Evolutionary conservation across 805 yeast species (phyloP).

Genomic region (Saccharomycopsis sp.): DNA sequence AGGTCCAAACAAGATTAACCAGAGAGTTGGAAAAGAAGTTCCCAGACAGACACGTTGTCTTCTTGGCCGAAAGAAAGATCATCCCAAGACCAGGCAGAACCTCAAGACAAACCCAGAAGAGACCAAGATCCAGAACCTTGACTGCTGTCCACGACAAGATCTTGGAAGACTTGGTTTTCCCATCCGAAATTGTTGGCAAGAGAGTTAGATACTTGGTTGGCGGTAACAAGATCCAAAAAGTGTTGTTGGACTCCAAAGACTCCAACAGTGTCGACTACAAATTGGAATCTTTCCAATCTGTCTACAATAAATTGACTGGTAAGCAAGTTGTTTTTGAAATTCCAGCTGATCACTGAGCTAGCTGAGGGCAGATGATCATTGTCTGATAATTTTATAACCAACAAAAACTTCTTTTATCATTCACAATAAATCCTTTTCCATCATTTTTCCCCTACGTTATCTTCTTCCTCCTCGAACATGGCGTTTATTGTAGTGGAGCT

Average conservation of each 20-base stretch:
- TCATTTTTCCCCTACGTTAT: too few relatives aligned
- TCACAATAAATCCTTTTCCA: not conserved
- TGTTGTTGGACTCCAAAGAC: constrained; percentile 96
- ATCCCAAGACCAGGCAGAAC: constrained; percentile 98
- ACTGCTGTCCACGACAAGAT: constrained; percentile 97
- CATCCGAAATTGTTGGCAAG: constrained; percentile 98
- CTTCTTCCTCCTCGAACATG: too few relatives aligned
- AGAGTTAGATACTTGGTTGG: constrained; percentile 98
- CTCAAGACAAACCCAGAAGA: constrained; percentile 91
- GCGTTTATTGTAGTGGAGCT: too few relatives aligned
- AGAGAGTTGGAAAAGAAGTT: constrained; percentile 99
- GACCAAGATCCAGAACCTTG: constrained; percentile 99
- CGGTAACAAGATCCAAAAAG: constrained; percentile 97
- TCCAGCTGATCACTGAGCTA: constrained; percentile 46
- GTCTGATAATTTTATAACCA: not conserved
- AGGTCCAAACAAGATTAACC: constrained; percentile 93
- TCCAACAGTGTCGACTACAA: constrained; percentile 95
- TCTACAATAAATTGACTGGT: constrained; percentile 97
- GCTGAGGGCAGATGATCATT: too few relatives aligned
- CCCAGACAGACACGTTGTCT: constrained; percentile 99
- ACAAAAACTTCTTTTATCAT: not conserved
- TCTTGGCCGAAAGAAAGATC: constrained; percentile 99
- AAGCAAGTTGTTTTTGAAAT: constrained; percentile 98
- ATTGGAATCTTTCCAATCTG: constrained; percentile 98
- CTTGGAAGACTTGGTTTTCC: constrained; percentile 99